Percentiles rank a stretch among this genome's conserved stretches.
These are phyloP conservation scores for Parathielavia hyrcaniae DNA, from an alignment of 495 filamentous ascomycete genomes.

Conservation along the genomic window DNA sequence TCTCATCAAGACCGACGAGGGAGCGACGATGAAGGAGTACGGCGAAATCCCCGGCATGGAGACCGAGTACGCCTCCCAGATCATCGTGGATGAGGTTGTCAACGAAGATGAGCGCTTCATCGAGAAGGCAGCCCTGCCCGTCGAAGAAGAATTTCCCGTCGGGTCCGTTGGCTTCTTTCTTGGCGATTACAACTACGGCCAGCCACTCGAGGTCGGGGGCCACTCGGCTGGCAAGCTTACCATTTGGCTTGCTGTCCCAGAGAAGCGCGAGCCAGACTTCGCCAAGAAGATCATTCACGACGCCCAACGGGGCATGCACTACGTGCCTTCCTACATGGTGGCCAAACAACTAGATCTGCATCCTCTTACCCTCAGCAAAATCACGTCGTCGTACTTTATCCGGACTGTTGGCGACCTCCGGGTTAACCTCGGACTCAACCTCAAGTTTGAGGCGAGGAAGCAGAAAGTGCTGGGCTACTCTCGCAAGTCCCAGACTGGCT, in stretches of 20 bases:
- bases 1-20: constrained; percentile 81
- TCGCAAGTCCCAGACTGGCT: constrained; percentile 71
- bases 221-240: constrained; percentile 68
- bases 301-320: constrained; percentile 62
- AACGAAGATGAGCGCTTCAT: constrained; percentile 91
- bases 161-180: constrained; percentile 84
- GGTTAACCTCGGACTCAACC: constrained; percentile 86
- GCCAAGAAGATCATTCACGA: constrained; percentile 61
- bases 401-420: constrained; percentile 64
- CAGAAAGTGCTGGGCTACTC: constrained; percentile 96
- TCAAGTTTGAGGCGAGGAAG: constrained; percentile 94
- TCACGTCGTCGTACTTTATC: constrained; percentile 88
- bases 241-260: constrained; percentile 63
- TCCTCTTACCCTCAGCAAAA: constrained; percentile 83
- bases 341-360: constrained; percentile 76
- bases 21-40: constrained; percentile 90
- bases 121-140: constrained; percentile 73
- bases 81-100: constrained; percentile 81
- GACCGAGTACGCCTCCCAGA: constrained; percentile 83
- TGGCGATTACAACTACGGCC: constrained; percentile 90
- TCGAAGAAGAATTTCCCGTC: constrained; percentile 87
- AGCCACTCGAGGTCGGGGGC: constrained; percentile 75
- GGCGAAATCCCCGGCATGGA: constrained; percentile 82
- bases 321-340: constrained; percentile 79
- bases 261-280: constrained; percentile 72